Conservation (phyloP, 78 protist genomes). For the Dictyostelium capitatum region DNA sequence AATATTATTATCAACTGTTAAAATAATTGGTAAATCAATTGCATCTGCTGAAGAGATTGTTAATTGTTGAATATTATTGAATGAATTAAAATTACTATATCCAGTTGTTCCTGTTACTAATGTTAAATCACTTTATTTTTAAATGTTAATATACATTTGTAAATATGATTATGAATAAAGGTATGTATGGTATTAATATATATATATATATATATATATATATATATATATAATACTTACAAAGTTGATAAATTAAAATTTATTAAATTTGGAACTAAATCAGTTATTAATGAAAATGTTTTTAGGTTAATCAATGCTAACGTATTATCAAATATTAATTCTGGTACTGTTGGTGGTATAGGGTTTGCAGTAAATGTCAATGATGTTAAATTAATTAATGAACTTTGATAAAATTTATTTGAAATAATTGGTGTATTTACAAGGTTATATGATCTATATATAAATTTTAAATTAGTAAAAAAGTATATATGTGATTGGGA, state of each 20-base stretch:
- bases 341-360: no score
- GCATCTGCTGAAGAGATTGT: background rate
- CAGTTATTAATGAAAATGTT: no score
- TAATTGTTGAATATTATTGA: background rate
- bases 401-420: background rate
- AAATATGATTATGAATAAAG: no score
- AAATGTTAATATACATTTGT: background rate
- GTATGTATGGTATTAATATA: no score
- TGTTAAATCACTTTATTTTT: background rate
- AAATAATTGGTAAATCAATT: background rate
- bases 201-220: no score
- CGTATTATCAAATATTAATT: no score
- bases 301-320: no score
- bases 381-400: background rate
- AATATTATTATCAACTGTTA: background rate
- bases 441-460: background rate
- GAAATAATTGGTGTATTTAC: background rate
- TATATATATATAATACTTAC: no score
- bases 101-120: background rate
- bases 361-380: no score
- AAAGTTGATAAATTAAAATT: no score
- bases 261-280: no score
- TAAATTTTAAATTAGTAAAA: background rate
- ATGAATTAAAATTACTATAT: background rate
- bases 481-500: no score